These are phyloP conservation scores for Lignosus rhinocerotis DNA, from an alignment of 1,284 basidiomycete genomes.

Conservation along the genomic window DNA sequence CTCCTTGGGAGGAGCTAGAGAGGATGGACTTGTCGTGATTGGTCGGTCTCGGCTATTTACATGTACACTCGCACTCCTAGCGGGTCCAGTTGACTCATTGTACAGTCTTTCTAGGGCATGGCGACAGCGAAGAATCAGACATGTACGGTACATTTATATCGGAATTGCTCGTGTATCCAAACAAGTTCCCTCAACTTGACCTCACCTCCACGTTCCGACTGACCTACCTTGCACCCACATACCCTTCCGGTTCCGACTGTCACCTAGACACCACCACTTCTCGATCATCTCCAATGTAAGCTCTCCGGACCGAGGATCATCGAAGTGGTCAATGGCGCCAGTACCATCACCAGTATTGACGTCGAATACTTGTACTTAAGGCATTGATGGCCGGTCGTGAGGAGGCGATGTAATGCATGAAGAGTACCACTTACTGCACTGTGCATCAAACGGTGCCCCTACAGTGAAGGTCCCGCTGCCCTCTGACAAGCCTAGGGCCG, in stretches of 20 bases:
- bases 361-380: constrained; percentile 54
- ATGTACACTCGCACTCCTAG: not conserved
- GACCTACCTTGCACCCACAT: constrained; percentile 75
- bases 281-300: constrained; percentile 64
- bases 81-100: not conserved
- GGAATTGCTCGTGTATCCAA: not conserved
- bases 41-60: not conserved
- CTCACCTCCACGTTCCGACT: not conserved
- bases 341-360: constrained; percentile 41
- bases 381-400: not conserved
- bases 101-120: too few species aligned
- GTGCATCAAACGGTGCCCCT: constrained; percentile 80
- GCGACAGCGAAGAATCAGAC: too few species aligned
- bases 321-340: constrained; percentile 72
- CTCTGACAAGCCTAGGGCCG: constrained; percentile 56
- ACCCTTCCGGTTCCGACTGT: constrained; percentile 58
- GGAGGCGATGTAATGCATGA: not conserved
- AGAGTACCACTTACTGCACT: constrained; percentile 58
- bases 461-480: constrained; percentile 58
- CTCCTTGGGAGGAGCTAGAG: constrained; percentile 47
- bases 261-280: constrained; percentile 88
- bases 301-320: constrained; percentile 33
- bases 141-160: too few species aligned
- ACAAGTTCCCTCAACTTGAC: not conserved
- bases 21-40: constrained; percentile 29